Conservation (phyloP, 2,329 filamentous ascomycete species). For the Hymenoscyphus salicellus region DNA sequence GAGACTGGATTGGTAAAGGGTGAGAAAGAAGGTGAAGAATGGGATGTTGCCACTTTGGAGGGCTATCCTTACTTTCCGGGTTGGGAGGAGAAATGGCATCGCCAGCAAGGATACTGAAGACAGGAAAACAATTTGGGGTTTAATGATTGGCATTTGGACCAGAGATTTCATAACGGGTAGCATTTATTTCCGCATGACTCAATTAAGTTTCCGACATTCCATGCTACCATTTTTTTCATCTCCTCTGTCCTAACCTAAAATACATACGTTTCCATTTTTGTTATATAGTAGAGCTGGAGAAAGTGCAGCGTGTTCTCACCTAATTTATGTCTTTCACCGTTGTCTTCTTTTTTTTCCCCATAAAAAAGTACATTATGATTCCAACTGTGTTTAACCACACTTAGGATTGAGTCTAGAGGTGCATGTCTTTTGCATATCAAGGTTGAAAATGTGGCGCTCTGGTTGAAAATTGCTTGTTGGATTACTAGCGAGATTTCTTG, state of each 20-base stretch:
- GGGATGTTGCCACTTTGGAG: constrained; percentile 64
- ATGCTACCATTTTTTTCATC: not conserved
- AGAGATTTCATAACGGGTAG: not conserved
- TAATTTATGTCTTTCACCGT: not conserved
- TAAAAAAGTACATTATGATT: not conserved
- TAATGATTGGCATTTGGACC: not conserved
- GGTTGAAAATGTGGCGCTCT: not conserved
- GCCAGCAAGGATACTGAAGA: constrained; percentile 54
- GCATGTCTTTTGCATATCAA: not conserved
- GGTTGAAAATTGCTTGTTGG: not conserved
- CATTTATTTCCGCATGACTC: not conserved
- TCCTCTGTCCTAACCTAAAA: not conserved
- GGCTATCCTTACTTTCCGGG: constrained; percentile 74
- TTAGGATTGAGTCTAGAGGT: not conserved
- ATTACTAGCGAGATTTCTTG: not conserved
- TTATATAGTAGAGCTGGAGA: not conserved
- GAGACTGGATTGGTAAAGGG: constrained; percentile 55
- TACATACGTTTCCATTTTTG: not conserved
- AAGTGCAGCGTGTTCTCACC: not conserved
- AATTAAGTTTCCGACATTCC: not conserved
- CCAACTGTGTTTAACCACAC: not conserved
- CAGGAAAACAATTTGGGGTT: not conserved
- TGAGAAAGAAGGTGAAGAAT: constrained; percentile 24
- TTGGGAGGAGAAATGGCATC: constrained; percentile 73
- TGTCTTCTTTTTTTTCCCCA: not conserved